Base-by-base conservation (phyloP, 2,329 filamentous ascomycete species). In the Scedosporium minutisporum region DNA sequence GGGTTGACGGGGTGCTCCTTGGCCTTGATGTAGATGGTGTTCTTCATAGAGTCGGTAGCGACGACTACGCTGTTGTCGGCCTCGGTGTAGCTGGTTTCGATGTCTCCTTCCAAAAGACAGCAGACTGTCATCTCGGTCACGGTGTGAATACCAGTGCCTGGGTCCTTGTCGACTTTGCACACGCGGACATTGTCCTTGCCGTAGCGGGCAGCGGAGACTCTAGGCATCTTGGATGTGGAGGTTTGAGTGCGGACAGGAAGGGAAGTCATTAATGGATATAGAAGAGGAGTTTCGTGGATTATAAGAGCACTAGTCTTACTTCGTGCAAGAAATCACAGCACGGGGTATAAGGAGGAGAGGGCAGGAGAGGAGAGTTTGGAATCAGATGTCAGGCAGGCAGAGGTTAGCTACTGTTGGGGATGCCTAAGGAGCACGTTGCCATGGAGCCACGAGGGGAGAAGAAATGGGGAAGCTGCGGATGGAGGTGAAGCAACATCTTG, bases 111-210 rank as follows among this genome's bases (percentile, higher is more conserved):
- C 33, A 99, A 85, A 60, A 97, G 82, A 66, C 92, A 91, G 78
- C 90, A 90, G 69, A 99, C 90, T 48, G 92, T 97, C 88, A 96
- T 96, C 77, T 99, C 95, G 51, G 89, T 89, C 68, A 97, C 90
- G 6, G 87, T 89, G 76, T 99, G 93, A 23, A 86, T 80, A 63
- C 89, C 89, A 18, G 89, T 88, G 70, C 86, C 80, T 72, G 86
- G 80, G 74, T 97, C 87, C 70, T 86, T 87, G 71, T 96, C 83
- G 71, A 97, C 92, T 78, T 99, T 99, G 86, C 89, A 96, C 70
- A 99, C 86, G 71, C 95, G 93, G 82, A 99, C 89, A 80, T 99
- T 97, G 85, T 97, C 95, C 86, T 99, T 93, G 79, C 90, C 90
- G 74, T 93, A 93, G 73, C 87, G 86, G 69, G 90, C 89, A 70